These are phyloP conservation scores for Metroxylon sagu DNA, from an alignment of 176 grass and related monocot genomes.

Conservation along the genomic window DNA sequence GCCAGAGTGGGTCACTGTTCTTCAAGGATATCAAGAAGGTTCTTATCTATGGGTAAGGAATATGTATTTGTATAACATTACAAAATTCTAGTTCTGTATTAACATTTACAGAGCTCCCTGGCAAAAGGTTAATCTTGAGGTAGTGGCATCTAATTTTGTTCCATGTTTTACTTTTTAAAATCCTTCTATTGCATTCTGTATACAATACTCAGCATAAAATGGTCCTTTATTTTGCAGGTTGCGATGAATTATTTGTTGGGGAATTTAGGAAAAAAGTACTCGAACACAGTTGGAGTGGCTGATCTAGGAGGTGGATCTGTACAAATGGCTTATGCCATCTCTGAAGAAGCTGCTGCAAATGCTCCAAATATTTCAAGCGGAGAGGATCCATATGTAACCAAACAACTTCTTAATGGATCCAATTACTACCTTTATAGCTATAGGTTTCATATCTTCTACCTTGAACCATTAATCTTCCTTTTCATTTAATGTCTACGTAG, in stretches of 20 bases:
- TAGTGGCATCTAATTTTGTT: too few relatives aligned
- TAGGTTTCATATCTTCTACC: slow-evolving; percentile 16
- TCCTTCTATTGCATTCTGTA: too few relatives aligned
- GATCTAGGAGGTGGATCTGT: slow-evolving; percentile 51
- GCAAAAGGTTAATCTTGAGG: too few relatives aligned
- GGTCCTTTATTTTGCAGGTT: slow-evolving; percentile 11
- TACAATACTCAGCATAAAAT: not conserved
- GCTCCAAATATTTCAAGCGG: slow-evolving; percentile 18
- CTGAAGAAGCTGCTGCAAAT: slow-evolving; percentile 19
- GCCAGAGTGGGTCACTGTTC: slow-evolving; percentile 27
- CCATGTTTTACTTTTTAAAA: too few relatives aligned
- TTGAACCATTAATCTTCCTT: not conserved
- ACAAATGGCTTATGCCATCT: slow-evolving; percentile 47
- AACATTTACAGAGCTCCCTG: too few relatives aligned
- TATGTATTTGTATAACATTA: too few relatives aligned
- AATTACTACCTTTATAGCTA: slow-evolving; percentile 39
- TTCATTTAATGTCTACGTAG: too few relatives aligned
- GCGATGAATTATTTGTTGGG: slow-evolving; percentile 44
- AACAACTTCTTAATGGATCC: slow-evolving; percentile 28
- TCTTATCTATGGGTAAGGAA: slow-evolving; percentile 45
- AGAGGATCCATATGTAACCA: slow-evolving; percentile 27
- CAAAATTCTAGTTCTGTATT: too few relatives aligned
- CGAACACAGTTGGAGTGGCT: slow-evolving; percentile 28
- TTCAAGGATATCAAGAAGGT: slow-evolving; percentile 40
- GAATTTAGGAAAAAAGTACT: slow-evolving; percentile 37